These are phyloP conservation scores for Aegilops sharonensis DNA, from an alignment of 176 grass and related monocot species.

Conservation along the genomic window DNA sequence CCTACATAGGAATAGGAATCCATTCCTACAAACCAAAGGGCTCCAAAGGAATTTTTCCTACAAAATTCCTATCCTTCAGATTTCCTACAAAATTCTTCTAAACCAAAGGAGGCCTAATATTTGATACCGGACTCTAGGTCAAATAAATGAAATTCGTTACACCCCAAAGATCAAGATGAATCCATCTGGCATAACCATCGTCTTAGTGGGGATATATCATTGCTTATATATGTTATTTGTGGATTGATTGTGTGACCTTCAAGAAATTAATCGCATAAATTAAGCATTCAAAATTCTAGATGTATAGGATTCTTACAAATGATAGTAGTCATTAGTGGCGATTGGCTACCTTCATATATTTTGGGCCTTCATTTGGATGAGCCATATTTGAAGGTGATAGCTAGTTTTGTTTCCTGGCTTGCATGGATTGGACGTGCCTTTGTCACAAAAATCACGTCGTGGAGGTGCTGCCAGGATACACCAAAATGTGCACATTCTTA, in stretches of 20 bases:
- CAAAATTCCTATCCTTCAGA: too few relatives aligned
- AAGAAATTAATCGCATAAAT: neutral
- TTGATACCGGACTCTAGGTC: neutral
- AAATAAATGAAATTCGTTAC: neutral
- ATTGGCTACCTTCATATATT: neutral
- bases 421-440: neutral
- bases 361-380: constrained; percentile 15
- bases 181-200: neutral
- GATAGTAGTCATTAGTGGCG: neutral
- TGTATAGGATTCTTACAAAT: constrained; percentile 17
- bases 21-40: too few relatives aligned
- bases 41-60: too few relatives aligned
- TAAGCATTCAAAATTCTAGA: neutral
- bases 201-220: neutral
- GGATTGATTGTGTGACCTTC: neutral
- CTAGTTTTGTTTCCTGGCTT: constrained; percentile 16
- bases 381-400: neutral
- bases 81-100: too few relatives aligned
- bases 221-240: neutral
- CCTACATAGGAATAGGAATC: too few relatives aligned
- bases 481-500: neutral
- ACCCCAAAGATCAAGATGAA: neutral
- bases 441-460: neutral
- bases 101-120: neutral
- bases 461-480: neutral